phyloP scores from a whole-genome alignment of 352 stramenopile species.

The Globisporangium paddicum region DNA sequence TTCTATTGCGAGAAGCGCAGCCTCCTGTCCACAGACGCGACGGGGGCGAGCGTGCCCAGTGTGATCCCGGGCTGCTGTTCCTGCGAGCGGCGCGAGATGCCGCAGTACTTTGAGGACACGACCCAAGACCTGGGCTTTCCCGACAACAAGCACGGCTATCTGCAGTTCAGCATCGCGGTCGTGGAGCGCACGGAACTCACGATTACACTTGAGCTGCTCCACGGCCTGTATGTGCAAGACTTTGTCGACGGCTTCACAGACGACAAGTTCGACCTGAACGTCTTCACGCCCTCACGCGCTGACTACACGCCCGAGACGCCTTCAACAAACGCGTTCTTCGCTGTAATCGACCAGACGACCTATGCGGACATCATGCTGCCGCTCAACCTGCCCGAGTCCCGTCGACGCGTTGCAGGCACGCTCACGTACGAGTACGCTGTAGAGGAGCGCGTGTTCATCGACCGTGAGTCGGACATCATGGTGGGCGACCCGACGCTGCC shows the following conservation, averaged over 20 bases:
- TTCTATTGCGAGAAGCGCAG: slow-evolving; percentile 53
- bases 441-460: slow-evolving; percentile 82
- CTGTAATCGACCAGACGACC: slow-evolving; percentile 72
- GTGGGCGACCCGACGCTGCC: slow-evolving; percentile 81
- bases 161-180: slow-evolving; percentile 89
- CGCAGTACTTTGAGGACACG: slow-evolving; percentile 84
- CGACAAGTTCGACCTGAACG: slow-evolving; percentile 79
- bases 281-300: slow-evolving; percentile 86
- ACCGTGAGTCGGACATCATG: slow-evolving; percentile 90
- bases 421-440: slow-evolving; percentile 62
- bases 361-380: slow-evolving; percentile 89
- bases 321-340: slow-evolving; percentile 68
- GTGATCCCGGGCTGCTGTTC: slow-evolving; percentile 75
- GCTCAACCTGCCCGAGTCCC: slow-evolving; percentile 90
- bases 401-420: slow-evolving; percentile 42
- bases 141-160: slow-evolving; percentile 94
- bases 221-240: slow-evolving; percentile 91
- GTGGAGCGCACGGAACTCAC: slow-evolving; percentile 84
- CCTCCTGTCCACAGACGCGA: slow-evolving; percentile 15
- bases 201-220: slow-evolving; percentile 90
- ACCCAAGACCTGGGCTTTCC: slow-evolving; percentile 71
- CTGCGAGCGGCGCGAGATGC: slow-evolving; percentile 85
- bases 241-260: slow-evolving; percentile 80
- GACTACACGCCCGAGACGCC: slow-evolving; percentile 58
- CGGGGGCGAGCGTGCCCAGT: slow-evolving; percentile 16